These are phyloP conservation scores for Hamamelis virginiana DNA, from an alignment of 164 flowering plant species.

Conservation along the genomic window DNA sequence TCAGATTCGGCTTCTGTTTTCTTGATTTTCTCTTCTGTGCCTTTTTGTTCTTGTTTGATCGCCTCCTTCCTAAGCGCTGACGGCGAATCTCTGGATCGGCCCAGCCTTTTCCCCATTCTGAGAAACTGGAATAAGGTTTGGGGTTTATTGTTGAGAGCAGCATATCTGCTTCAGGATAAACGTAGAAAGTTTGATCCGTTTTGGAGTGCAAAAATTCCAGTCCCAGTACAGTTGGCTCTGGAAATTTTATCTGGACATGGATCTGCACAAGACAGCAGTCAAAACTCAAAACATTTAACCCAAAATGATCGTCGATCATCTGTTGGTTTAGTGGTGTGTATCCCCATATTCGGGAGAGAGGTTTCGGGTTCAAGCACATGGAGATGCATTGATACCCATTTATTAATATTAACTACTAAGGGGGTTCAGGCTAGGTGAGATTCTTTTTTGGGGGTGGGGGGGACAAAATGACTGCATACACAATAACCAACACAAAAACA, in stretches of 20 bases:
- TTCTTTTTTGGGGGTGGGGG: no score
- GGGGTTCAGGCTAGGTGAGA: no score
- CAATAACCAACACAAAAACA: no score
- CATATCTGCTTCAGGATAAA: slow-evolving; percentile 90
- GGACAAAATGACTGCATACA: no score
- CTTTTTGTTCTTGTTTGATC: slow-evolving; percentile 29
- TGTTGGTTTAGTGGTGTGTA: no score
- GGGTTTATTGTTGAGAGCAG: slow-evolving; percentile 36
- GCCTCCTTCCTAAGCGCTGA: slow-evolving; percentile 49
- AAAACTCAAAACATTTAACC: no score
- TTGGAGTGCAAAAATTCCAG: slow-evolving; percentile 40
- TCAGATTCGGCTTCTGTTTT: slow-evolving; percentile 19
- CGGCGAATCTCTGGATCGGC: slow-evolving; percentile 93
- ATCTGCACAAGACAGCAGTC: slow-evolving; percentile 33
- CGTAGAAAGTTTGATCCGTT: slow-evolving; percentile 37
- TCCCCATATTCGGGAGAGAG: no score
- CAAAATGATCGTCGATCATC: no score
- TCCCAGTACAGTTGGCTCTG: slow-evolving; percentile 63
- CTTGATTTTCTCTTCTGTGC: slow-evolving; percentile 16
- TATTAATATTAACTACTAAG: no score
- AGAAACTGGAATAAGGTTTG: slow-evolving; percentile 48
- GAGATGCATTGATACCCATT: no score
- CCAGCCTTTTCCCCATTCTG: slow-evolving; percentile 94
- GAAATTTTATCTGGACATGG: slow-evolving; percentile 62
- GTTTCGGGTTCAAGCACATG: no score